Base-by-base conservation (phyloP, 2,329 filamentous ascomycete genomes). In the Reticulascus tulasneorum region DNA sequence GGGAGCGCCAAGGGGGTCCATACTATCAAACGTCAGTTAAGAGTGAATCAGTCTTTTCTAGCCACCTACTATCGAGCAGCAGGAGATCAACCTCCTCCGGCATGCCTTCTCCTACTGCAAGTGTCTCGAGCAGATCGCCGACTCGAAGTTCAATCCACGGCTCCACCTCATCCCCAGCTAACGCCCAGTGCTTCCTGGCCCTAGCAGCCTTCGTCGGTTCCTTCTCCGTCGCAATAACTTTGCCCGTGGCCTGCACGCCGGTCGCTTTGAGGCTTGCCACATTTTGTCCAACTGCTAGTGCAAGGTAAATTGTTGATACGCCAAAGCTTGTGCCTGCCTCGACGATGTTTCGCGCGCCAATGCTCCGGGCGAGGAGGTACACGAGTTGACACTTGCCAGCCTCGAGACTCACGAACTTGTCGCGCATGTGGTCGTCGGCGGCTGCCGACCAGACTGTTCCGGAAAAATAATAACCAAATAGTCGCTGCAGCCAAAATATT, bases 301-400 rank as follows among this genome's bases (percentile, higher is more conserved):
- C 75, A 3, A 82, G 64, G 40, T 80, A 82, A 28, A 82, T 77
- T 0, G 77, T 81, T 37, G 71, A 77, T 2, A 82, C 67, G 3
- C 78, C 78, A 38, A 77, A 82, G 26, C 68, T 73, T 1, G 78
- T 82, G 1, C 77, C 78, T 0, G 74, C 76, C 49, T 82, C 77
- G 23, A 82, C 67, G 16, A 80, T 58, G 26, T 65, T 66, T 2
- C 58, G 60, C 1, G 77, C 76, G 2, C 66, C 62, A 9, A 56
- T 69, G 9, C 66, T 60, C 4, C 66, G 64, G 4, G 68, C 50
- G 1, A 82, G 60, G 13, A 73, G 68, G 51, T 82, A 81, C 2
- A 76, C 56, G 24, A 79, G 64, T 4, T 68, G 59, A 46, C 67
- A 74, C 51, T 82, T 82, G 50, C 80, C 75, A 8, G 64, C 56